Evolutionary conservation across 257 asterid species (phyloP).

Genomic region (Ballota nigra): DNA sequence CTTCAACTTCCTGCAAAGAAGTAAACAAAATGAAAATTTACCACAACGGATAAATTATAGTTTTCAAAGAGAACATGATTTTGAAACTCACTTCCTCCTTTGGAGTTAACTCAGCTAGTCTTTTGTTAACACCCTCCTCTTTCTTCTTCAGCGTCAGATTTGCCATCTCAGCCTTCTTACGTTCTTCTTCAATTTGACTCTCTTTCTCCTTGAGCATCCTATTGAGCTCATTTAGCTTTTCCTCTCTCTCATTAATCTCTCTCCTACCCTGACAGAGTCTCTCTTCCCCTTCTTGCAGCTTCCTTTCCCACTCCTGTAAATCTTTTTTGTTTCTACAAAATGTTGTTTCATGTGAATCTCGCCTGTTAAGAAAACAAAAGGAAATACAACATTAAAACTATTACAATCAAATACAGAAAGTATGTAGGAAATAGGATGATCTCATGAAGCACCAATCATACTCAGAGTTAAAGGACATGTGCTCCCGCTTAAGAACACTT

Average conservation of each 20-base stretch:
- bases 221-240: conserved; percentile 46
- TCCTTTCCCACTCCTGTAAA: conserved; percentile 67
- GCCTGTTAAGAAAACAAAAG: conserved; percentile 37
- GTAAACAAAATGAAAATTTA: conserved; percentile 17
- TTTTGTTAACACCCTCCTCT: conserved; percentile 52
- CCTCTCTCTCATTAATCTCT: conserved; percentile 72
- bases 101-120: conserved; percentile 42
- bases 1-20: conserved; percentile 63
- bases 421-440: neutral
- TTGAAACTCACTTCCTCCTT: conserved; percentile 70
- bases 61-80: neutral
- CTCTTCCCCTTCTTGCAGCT: conserved; percentile 87
- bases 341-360: conserved; percentile 66
- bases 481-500: conserved; percentile 70
- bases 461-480: conserved; percentile 70
- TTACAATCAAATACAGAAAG: neutral
- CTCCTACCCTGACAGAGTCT: conserved; percentile 66
- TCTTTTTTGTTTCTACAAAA: conserved; percentile 65
- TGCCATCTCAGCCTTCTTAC: conserved; percentile 44
- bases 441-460: conserved; percentile 33
- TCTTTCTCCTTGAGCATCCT: conserved; percentile 53
- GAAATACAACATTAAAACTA: neutral
- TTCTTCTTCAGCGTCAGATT: conserved; percentile 48
- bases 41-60: neutral
- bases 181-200: conserved; percentile 55